Conservation (phyloP, 179 eudicot species). For the Carnegiea gigantea region DNA sequence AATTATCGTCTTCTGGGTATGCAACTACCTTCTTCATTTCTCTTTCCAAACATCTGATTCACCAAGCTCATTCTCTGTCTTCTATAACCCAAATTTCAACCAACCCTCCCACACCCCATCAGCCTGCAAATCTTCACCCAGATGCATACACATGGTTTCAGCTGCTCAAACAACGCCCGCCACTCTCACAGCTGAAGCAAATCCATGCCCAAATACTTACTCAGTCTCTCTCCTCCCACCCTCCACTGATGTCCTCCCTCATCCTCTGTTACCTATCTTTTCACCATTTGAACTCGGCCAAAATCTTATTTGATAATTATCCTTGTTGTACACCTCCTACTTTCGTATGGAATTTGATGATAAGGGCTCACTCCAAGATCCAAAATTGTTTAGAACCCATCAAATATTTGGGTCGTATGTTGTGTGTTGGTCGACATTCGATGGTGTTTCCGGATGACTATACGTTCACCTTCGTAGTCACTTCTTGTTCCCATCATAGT, state of each 20-base stretch:
- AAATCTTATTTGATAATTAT: constrained; percentile 30
- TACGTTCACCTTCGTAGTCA: constrained; percentile 56
- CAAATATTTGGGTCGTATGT: constrained; percentile 25
- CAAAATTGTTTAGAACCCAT: constrained; percentile 34
- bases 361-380: constrained; percentile 42
- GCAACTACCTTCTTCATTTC: constrained; percentile 6
- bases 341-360: constrained; percentile 38
- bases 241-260: constrained; percentile 34
- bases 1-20: background rate
- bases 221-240: constrained; percentile 31
- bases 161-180: constrained; percentile 31
- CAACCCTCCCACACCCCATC: background rate
- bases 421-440: constrained; percentile 5
- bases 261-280: constrained; percentile 41
- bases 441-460: constrained; percentile 58
- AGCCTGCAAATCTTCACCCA: constrained; percentile 12
- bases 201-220: constrained; percentile 37
- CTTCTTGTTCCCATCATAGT: constrained; percentile 48
- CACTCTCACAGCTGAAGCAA: constrained; percentile 28
- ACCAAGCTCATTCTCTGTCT: background rate
- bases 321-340: constrained; percentile 33
- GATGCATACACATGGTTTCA: constrained; percentile 21
- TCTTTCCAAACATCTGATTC: constrained; percentile 6
- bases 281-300: constrained; percentile 19
- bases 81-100: constrained; percentile 18